Conservation (phyloP, 1,284 basidiomycete genomes). For the Farysia itapuensis region DNA sequence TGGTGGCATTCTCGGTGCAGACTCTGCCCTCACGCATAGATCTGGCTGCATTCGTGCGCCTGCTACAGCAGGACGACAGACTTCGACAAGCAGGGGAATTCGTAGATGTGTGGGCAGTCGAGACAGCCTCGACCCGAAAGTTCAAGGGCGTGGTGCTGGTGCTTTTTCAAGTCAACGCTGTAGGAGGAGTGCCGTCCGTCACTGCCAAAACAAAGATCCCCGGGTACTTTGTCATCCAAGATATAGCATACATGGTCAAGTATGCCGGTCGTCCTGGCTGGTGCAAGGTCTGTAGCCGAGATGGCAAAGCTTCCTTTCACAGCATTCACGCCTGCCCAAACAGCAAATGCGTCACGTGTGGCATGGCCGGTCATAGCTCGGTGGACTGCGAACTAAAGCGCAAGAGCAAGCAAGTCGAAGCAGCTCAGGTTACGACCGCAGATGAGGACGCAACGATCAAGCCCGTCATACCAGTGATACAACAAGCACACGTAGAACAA, state of each 20-base stretch:
- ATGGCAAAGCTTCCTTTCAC: conserved; percentile 8
- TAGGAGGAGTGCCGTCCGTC: conserved; percentile 4
- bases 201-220: conserved; percentile 8
- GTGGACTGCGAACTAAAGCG: conserved; percentile 4
- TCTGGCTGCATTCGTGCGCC: background rate
- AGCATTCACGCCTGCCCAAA: conserved; percentile 11
- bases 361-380: conserved; percentile 5
- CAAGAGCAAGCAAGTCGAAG: too few relatives aligned
- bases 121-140: background rate
- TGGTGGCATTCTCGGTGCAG: conserved; percentile 14
- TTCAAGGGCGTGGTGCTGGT: conserved; percentile 22
- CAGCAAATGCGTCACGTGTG: conserved; percentile 7
- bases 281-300: conserved; percentile 23
- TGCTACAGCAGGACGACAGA: background rate
- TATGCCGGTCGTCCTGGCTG: conserved; percentile 15
- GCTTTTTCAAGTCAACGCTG: conserved; percentile 10
- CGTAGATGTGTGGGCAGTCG: conserved; percentile 16
- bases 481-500: background rate
- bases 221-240: conserved; percentile 13
- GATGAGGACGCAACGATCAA: too few relatives aligned
- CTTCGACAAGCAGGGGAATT: conserved; percentile 7
- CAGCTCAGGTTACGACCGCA: too few relatives aligned
- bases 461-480: background rate
- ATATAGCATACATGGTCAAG: conserved; percentile 13
- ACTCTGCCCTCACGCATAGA: conserved; percentile 7